Evolutionary conservation across 345 rosid species (phyloP).

Genomic region (Citrus hindsii): DNA sequence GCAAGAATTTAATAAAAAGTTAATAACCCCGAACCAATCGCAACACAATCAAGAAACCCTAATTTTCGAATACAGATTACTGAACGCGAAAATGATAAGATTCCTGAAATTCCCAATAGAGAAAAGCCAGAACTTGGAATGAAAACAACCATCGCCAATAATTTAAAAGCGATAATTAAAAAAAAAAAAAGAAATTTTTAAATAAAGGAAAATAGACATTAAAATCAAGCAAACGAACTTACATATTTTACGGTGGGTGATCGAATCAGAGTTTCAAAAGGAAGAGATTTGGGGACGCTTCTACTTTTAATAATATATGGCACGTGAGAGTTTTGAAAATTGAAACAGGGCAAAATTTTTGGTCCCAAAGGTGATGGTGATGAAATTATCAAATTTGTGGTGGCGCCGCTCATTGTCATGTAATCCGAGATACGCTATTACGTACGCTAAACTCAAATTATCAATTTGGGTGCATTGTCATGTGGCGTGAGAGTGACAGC

Average conservation of each 20-base stretch:
- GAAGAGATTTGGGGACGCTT: too few relatives aligned
- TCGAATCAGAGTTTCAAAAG: neutral
- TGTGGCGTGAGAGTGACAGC: neutral
- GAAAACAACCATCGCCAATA: neutral
- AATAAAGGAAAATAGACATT: neutral
- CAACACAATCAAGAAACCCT: neutral
- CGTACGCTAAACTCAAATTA: too few relatives aligned
- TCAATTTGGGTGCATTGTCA: neutral
- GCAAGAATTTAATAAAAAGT: neutral
- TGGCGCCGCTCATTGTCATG: too few relatives aligned
- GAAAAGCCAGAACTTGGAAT: neutral
- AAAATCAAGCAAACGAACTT: neutral
- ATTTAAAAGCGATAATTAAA: neutral
- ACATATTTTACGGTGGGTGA: neutral
- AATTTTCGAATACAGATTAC: neutral
- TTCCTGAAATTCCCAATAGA: neutral
- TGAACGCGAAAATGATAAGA: neutral
- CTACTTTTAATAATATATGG: neutral
- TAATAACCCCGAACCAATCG: neutral
- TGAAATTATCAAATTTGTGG: too few relatives aligned
- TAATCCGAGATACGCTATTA: too few relatives aligned
- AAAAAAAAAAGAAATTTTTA: neutral
- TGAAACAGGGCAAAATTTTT: neutral
- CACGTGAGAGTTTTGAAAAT: neutral
- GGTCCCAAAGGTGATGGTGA: neutral